These are phyloP conservation scores for Amoebophrya sp. DNA, from an alignment of 169 alveolate genomes.

Conservation along the genomic window DNA sequence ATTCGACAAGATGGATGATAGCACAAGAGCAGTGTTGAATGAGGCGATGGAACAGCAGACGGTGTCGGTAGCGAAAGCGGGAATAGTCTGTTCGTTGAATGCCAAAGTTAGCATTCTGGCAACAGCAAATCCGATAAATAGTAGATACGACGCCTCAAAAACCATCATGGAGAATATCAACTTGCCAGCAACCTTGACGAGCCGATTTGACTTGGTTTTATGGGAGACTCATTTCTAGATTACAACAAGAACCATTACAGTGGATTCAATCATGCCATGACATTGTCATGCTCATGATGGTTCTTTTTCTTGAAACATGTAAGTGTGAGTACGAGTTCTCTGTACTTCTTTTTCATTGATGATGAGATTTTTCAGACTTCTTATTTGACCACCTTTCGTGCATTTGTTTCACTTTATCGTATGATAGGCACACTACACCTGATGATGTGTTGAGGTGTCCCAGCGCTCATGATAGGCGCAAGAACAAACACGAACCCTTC, in stretches of 20 bases:
- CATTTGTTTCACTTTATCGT: not conserved
- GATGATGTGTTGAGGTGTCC: no score
- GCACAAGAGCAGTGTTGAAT: conserved; percentile 70
- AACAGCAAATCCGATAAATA: conserved; percentile 95
- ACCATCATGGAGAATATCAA: conserved; percentile 95
- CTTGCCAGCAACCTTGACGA: conserved; percentile 91
- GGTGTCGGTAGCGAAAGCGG: conserved; percentile 96
- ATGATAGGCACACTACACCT: no score
- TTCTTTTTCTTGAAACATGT: no score
- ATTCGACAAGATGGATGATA: conserved; percentile 97
- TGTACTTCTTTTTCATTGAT: not conserved
- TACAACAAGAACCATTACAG: no score
- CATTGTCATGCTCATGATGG: no score
- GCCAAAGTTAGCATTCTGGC: conserved; percentile 96
- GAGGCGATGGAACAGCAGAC: conserved; percentile 96
- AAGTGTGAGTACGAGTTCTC: no score
- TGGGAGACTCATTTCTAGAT: no score
- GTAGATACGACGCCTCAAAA: conserved; percentile 85
- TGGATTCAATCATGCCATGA: no score
- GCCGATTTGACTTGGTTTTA: not conserved
- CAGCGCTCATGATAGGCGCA: no score
- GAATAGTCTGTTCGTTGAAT: conserved; percentile 61
- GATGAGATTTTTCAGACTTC: not conserved
- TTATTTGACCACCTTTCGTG: not conserved
- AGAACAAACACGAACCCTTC: no score